Percentiles rank a stretch among this genome's conserved stretches.
Conservation (phyloP, 2,329 filamentous ascomycete species). For the Pseudohalonectria lignicola region DNA sequence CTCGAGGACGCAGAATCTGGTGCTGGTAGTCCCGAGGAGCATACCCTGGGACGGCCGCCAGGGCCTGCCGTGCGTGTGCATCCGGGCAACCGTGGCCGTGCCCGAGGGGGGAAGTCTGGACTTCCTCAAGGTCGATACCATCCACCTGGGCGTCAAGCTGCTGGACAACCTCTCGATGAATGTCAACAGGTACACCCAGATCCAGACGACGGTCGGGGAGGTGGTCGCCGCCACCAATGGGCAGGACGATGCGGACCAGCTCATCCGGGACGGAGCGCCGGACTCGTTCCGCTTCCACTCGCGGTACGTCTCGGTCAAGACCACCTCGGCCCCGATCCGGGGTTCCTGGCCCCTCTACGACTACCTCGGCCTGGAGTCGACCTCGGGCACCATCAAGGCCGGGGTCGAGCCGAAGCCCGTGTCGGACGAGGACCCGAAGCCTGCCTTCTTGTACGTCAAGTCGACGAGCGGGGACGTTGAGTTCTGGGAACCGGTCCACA, state of each 20-base stretch:
- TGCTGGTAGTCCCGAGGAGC: constrained; percentile 24
- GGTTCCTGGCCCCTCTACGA: constrained; percentile 42
- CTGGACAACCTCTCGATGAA: constrained; percentile 26
- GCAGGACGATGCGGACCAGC: constrained; percentile 11
- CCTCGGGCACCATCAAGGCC: constrained; percentile 29
- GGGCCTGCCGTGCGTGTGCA: constrained; percentile 31
- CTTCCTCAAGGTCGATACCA: constrained; percentile 21
- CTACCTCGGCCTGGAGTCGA: constrained; percentile 28
- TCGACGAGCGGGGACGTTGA: constrained; percentile 31
- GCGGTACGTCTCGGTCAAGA: constrained; percentile 27
- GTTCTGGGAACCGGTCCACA: constrained; percentile 28
- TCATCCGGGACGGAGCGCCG: constrained; percentile 15
- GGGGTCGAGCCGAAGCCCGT: constrained; percentile 27
- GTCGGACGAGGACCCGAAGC: constrained; percentile 19
- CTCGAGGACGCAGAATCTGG: constrained; percentile 22
- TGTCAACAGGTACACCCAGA: constrained; percentile 13
- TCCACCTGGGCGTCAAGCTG: constrained; percentile 28
- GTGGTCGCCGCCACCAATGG: constrained; percentile 19
- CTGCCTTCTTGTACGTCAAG: constrained; percentile 28
- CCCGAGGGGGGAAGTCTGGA: constrained; percentile 24
- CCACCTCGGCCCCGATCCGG: constrained; percentile 29
- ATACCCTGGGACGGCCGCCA: constrained; percentile 15
- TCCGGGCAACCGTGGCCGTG: constrained; percentile 34
- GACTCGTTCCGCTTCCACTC: constrained; percentile 29
- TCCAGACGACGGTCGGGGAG: constrained; percentile 26